Percentiles rank a stretch among this genome's conserved stretches.
phyloP scores from a whole-genome alignment of 1,284 basidiomycete genomes.

The Ceratobasidium sp. region DNA sequence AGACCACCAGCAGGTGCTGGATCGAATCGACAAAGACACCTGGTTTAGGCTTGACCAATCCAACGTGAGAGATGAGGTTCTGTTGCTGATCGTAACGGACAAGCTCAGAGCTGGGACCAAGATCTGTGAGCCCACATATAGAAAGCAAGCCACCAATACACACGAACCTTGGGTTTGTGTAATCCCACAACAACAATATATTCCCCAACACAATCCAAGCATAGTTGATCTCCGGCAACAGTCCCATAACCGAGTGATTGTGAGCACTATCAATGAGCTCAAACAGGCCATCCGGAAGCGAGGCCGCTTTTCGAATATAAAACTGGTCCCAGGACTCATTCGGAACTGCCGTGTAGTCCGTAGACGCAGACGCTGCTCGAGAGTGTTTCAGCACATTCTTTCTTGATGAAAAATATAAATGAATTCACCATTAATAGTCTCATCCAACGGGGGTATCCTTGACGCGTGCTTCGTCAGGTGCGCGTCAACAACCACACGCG shows the following conservation, averaged over 20 bases:
- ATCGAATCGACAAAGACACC: constrained; percentile 95
- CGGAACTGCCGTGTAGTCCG: constrained; percentile 78
- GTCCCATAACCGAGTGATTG: constrained; percentile 69
- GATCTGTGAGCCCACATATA: background rate
- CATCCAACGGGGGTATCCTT: constrained; percentile 28
- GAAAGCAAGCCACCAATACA: background rate
- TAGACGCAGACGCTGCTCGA: constrained; percentile 63
- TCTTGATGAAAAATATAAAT: background rate
- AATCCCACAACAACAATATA: constrained; percentile 97
- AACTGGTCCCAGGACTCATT: constrained; percentile 84
- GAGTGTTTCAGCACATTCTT: background rate
- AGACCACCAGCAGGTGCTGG: constrained; percentile 88
- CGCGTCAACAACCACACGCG: constrained; percentile 35
- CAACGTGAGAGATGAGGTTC: constrained; percentile 89
- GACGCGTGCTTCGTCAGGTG: constrained; percentile 38
- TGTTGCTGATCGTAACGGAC: constrained; percentile 91
- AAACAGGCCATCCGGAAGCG: constrained; percentile 85
- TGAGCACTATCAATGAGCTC: constrained; percentile 80
- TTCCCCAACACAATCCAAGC: constrained; percentile 97
- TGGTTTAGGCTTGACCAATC: constrained; percentile 80
- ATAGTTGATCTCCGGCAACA: constrained; percentile 92
- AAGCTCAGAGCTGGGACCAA: constrained; percentile 53
- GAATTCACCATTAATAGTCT: constrained; percentile 33
- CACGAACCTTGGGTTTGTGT: constrained; percentile 78
- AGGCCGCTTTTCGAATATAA: constrained; percentile 77